Evolutionary conservation across 2,329 filamentous ascomycete species (phyloP), one percentile per base, ranked within the genome.

Genomic region (Pseudocercospora crystallina): DNA sequence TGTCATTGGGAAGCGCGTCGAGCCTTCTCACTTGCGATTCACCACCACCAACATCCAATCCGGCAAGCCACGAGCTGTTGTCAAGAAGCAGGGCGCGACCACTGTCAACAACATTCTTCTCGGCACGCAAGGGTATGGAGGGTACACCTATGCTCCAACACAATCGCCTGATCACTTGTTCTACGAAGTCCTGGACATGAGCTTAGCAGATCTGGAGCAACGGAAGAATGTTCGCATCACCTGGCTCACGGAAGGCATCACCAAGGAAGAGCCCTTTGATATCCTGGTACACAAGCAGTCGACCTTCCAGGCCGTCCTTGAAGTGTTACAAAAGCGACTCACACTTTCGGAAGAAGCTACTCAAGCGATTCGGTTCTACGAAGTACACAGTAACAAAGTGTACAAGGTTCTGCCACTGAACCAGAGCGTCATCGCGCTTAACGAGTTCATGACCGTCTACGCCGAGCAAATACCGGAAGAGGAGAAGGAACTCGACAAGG

Each of bases 141-240:
- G 80, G 9, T 87, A 90, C 59, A 80, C 86, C 43, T 87, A 84
- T 60, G 80, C 81, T 53, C 69, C 75, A 49, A 84, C 80, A 30
- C 73, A 80, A 14, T 58, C 64, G 15, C 56, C 62, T 11, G 92
- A 97, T 70, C 83, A 86, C 1, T 77, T 99, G 45, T 97, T 86
- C 69, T 99, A 91, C 66, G 94, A 99, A 69, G 83, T 97, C 26
- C 75, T 99, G 35, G 94, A 99, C 57, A 95, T 96, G 77, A 96
- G 90, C 63, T 74, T 99, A 40, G 87, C 89, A 17, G 95, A 99
- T 70, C 79, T 95, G 37, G 94, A 99, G 66, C 94, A 89, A 49
- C 94, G 95, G 76, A 96, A 95, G 76, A 83, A 77, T 50, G 75
- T 97, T 57, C 92, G 89, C 69, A 74, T 99, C 41, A 88, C 79